Evolutionary conservation across 495 filamentous ascomycete species (phyloP).

Genomic region (Neurospora sublineolata): DNA sequence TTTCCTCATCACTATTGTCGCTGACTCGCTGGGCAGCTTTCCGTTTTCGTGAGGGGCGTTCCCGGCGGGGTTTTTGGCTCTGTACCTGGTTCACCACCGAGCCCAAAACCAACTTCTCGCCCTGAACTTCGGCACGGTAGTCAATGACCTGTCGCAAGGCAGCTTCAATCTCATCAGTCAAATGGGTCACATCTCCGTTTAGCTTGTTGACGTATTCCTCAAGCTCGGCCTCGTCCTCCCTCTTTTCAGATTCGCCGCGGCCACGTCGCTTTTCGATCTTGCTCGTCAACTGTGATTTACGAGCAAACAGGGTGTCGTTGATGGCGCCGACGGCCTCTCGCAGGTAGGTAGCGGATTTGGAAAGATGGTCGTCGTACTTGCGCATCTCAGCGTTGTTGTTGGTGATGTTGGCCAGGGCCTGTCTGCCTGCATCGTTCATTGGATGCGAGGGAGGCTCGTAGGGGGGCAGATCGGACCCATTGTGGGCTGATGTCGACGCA

Average conservation of each 20-base stretch:
- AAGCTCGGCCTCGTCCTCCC: constrained; percentile 26
- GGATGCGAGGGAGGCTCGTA: constrained; percentile 49
- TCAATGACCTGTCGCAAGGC: constrained; percentile 36
- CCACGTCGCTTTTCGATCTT: constrained; percentile 21
- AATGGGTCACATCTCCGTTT: constrained; percentile 25
- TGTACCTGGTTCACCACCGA: constrained; percentile 37
- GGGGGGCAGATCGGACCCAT: constrained; percentile 34
- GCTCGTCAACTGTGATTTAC: constrained; percentile 35
- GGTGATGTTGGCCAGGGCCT: constrained; percentile 21
- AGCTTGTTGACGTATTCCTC: constrained; percentile 26
- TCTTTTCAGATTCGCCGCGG: constrained; percentile 25
- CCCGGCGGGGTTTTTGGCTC: constrained; percentile 25
- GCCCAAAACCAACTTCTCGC: constrained; percentile 27
- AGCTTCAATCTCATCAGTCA: constrained; percentile 30
- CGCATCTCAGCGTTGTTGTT: constrained; percentile 17
- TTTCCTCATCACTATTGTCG: constrained; percentile 13
- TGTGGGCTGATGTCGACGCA: not conserved
- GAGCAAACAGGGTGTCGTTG: constrained; percentile 37
- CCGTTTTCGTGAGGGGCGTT: not conserved
- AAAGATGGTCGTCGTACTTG: constrained; percentile 29
- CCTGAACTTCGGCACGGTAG: constrained; percentile 34
- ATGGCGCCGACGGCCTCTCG: constrained; percentile 37
- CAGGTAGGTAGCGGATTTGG: constrained; percentile 23
- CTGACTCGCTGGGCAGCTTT: constrained; percentile 5
- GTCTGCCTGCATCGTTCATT: constrained; percentile 24